Evolutionary conservation across 2,329 filamentous ascomycete species (phyloP).

Genomic region (Curvularia spicifera): DNA sequence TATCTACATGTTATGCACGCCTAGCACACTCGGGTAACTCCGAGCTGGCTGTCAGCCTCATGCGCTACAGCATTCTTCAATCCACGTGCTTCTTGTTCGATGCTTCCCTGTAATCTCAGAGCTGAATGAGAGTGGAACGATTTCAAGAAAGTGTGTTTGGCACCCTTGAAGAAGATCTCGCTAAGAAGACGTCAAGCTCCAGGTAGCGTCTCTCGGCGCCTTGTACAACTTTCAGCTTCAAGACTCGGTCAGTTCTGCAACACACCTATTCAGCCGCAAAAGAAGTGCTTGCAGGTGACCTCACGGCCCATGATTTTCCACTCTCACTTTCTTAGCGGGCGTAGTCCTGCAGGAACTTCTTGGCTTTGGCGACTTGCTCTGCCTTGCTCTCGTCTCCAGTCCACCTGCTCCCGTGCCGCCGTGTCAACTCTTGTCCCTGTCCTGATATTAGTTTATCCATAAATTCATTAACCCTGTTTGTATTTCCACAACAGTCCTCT

Average conservation of each 20-base stretch:
- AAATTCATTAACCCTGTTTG: neutral
- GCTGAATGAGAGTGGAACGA: neutral
- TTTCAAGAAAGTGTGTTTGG: neutral
- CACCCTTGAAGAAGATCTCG: neutral
- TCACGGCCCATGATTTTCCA: neutral
- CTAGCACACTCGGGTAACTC: neutral
- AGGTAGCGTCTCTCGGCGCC: neutral
- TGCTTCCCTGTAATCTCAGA: neutral
- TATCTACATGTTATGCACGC: neutral
- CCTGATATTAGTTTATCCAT: neutral
- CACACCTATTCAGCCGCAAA: neutral
- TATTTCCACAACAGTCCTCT: neutral
- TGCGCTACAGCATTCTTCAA: neutral
- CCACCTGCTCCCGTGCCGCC: neutral
- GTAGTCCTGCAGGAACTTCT: neutral
- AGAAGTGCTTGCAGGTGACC: neutral
- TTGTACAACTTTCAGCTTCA: neutral
- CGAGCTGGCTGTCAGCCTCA: neutral
- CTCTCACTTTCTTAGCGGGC: neutral
- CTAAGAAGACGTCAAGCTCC: neutral
- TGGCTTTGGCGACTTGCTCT: neutral
- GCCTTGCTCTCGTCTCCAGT: neutral
- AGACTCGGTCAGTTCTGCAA: too few relatives aligned
- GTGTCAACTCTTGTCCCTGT: neutral
- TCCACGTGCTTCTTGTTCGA: neutral